These are phyloP conservation scores for Primulina huaijiensis DNA, from an alignment of 257 asterid genomes.

Conservation along the genomic window DNA sequence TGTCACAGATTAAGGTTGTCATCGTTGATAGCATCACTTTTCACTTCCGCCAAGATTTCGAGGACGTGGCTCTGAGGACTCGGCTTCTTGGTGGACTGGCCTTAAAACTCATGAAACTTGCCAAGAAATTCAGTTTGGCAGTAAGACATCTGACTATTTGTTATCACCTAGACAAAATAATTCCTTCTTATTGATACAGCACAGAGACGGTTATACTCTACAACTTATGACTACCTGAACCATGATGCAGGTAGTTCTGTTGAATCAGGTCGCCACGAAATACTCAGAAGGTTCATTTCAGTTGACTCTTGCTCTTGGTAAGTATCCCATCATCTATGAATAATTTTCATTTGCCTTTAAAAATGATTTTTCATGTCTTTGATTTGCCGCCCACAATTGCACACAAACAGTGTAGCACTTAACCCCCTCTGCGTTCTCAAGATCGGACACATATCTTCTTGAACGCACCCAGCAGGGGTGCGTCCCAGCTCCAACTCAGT, in stretches of 20 bases:
- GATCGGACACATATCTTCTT: too few relatives aligned
- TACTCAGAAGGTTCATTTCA: constrained; percentile 76
- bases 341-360: neutral
- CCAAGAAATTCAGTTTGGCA: constrained; percentile 70
- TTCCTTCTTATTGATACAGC: neutral
- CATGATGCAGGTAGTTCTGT: constrained; percentile 63
- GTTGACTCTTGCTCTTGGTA: constrained; percentile 92
- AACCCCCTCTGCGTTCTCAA: too few relatives aligned
- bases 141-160: constrained; percentile 43
- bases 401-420: too few relatives aligned
- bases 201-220: neutral
- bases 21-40: constrained; percentile 85
- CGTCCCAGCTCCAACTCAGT: neutral
- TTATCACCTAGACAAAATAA: neutral
- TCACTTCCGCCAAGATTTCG: constrained; percentile 96
- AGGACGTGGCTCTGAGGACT: constrained; percentile 92
- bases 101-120: constrained; percentile 83
- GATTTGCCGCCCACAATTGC: neutral
- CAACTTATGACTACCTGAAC: constrained; percentile 15
- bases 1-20: constrained; percentile 72
- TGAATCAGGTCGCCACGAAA: constrained; percentile 93
- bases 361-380: neutral
- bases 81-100: constrained; percentile 85
- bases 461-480: neutral
- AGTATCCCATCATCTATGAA: constrained; percentile 15